Evolutionary conservation across 164 flowering plant genomes (phyloP).

Genomic region (Chloranthus sessilifolius): DNA sequence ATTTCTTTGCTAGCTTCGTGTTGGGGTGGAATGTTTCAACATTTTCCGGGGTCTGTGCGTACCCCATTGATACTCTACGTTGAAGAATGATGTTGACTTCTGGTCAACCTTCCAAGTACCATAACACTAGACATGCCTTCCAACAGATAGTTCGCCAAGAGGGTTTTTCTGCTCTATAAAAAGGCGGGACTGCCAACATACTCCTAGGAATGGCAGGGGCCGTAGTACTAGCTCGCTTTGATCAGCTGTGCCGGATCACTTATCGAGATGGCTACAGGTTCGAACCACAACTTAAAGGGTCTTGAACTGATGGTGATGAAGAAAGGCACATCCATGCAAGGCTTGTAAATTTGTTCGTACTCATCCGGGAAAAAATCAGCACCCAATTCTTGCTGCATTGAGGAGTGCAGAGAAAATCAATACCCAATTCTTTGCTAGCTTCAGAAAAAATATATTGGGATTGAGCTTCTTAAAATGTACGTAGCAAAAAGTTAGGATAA

Average conservation of each 20-base stretch:
- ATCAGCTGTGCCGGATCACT: slow-evolving; percentile 61
- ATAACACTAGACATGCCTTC: slow-evolving; percentile 58
- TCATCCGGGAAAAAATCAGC: too few species aligned
- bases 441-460: too few species aligned
- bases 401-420: too few species aligned
- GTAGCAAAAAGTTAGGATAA: too few species aligned
- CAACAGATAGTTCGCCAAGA: slow-evolving; percentile 69
- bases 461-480: too few species aligned
- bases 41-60: slow-evolving; percentile 84
- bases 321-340: too few species aligned
- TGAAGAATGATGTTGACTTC: slow-evolving; percentile 99
- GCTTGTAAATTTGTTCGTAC: too few species aligned
- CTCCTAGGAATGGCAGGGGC: slow-evolving; percentile 95
- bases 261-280: slow-evolving; percentile 32
- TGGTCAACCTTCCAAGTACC: slow-evolving; percentile 78
- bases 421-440: too few species aligned
- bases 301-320: slow-evolving; percentile 37
- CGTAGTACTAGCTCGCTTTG: slow-evolving; percentile 92
- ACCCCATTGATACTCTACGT: slow-evolving; percentile 87
- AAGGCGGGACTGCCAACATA: slow-evolving; percentile 91
- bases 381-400: too few species aligned
- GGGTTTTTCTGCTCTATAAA: slow-evolving; percentile 60
- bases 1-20: slow-evolving; percentile 77
- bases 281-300: slow-evolving; percentile 33
- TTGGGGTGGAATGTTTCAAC: slow-evolving; percentile 93